Percentiles rank a stretch among this genome's conserved stretches.
Conservation (phyloP, 1,284 basidiomycete genomes). For the Exobasidium cylindrosporum region DNA sequence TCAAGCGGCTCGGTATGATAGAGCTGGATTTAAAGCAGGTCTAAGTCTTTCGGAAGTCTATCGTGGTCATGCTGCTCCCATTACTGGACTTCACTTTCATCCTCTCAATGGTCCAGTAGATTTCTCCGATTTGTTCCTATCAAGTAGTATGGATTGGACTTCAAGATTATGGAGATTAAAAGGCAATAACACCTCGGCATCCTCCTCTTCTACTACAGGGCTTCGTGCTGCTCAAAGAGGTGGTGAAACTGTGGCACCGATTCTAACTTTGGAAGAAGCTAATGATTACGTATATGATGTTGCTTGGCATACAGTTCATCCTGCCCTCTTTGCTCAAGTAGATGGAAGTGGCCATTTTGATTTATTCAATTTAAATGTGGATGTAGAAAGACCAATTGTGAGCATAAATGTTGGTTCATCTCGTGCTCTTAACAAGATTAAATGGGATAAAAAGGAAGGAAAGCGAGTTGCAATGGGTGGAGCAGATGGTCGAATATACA, state of each 20-base stretch:
- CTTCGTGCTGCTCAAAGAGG: neutral
- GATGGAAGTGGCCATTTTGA: slow-evolving; percentile 94
- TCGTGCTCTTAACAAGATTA: slow-evolving; percentile 85
- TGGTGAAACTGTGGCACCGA: slow-evolving; percentile 13
- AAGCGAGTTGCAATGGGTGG: slow-evolving; percentile 81
- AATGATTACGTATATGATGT: slow-evolving; percentile 99
- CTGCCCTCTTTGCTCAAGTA: slow-evolving; percentile 86
- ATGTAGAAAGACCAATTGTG: slow-evolving; percentile 67
- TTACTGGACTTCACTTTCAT: slow-evolving; percentile 92
- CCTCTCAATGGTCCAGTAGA: slow-evolving; percentile 78
- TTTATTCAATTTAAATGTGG: slow-evolving; percentile 90
- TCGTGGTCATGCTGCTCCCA: slow-evolving; percentile 83
- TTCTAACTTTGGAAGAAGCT: slow-evolving; percentile 68
- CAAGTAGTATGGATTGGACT: slow-evolving; percentile 49
- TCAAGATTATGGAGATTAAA: slow-evolving; percentile 38
- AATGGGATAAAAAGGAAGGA: slow-evolving; percentile 85
- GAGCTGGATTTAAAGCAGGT: slow-evolving; percentile 92
- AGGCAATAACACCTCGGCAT: slow-evolving; percentile 11
- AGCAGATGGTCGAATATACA: slow-evolving; percentile 84
- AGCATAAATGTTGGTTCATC: slow-evolving; percentile 57
- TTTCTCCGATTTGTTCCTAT: slow-evolving; percentile 90
- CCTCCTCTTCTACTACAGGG: slow-evolving; percentile 4
- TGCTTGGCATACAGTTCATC: slow-evolving; percentile 92
- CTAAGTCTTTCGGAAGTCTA: slow-evolving; percentile 87
- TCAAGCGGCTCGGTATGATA: slow-evolving; percentile 90